Percentiles rank a stretch among this genome's conserved stretches.
Evolutionary conservation across 2,329 filamentous ascomycete species (phyloP).

Genomic region (Ophiostoma ulmi): DNA sequence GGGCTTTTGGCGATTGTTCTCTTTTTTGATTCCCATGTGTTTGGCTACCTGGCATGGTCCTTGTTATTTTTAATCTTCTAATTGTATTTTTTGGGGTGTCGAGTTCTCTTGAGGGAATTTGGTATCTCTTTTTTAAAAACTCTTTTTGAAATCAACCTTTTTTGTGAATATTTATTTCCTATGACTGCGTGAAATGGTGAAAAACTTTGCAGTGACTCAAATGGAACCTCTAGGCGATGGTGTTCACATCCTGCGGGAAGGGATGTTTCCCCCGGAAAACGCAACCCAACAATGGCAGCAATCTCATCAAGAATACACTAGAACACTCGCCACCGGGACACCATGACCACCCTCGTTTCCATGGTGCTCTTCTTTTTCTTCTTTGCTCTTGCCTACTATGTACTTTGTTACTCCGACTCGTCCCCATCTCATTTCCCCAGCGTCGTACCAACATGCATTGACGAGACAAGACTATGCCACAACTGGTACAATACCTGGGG

Average conservation of each 20-base stretch:
- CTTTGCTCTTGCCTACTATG: not conserved
- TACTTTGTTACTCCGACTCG: not conserved
- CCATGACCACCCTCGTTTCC: not conserved
- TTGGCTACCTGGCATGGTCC: not conserved
- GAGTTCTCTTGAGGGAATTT: conserved; percentile 15
- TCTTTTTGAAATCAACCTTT: conserved; percentile 21
- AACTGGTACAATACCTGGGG: conserved; percentile 4
- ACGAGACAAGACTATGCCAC: not conserved
- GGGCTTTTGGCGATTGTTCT: conserved; percentile 33
- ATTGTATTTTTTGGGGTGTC: conserved; percentile 35
- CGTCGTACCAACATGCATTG: conserved; percentile 1
- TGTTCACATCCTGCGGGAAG: not conserved
- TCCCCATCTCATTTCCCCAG: not conserved
- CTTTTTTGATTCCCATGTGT: conserved; percentile 28
- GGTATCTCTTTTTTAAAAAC: conserved; percentile 19
- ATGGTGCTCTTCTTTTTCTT: not conserved
- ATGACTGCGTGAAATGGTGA: not conserved
- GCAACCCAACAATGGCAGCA: not conserved
- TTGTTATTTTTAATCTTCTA: conserved; percentile 44
- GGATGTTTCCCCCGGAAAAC: not conserved
- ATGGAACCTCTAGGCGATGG: not conserved
- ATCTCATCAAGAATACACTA: not conserved
- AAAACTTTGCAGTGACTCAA: not conserved
- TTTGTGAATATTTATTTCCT: not conserved
- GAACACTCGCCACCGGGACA: not conserved